Evolutionary conservation across 768 basidiomycete genomes (phyloP), one percentile per base, ranked within the genome.

Genomic region (Cystofilobasidium bisporidii): DNA sequence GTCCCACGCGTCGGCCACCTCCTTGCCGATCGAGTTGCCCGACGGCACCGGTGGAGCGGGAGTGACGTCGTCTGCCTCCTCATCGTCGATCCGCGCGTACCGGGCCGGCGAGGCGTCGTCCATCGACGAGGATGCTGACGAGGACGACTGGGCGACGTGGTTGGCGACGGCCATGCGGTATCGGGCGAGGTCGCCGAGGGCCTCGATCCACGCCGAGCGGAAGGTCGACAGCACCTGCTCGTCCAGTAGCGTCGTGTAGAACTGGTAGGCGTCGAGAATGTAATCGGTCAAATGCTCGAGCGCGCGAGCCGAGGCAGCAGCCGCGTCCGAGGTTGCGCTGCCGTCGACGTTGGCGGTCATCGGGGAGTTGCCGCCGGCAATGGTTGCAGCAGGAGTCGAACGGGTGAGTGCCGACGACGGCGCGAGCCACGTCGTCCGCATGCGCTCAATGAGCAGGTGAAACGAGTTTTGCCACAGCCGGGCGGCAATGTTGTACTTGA

Each of bases 141-240:
- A 59, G 48, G 67, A 15, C 22, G 38, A 56, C n/a, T 66, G 61
- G n/a, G 88, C 81, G 82, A 91, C 85, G 38, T 78, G 78, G 4
- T 85, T 86, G n/a, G 90, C 88, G n/a, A 97, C 89, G 1, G 87
- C 87, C 89, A 96, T 94, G 61, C 88, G 84, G 76, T 97, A 98
- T 41, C 93, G 82, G 0, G 96, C 91, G 36, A 99, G 82, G 77
- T 99, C 96, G 28, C 96, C 96, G 20, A 99, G 85, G 4, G 93
- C 91, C 76, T 99, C 96, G 61, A 98, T 83, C 96, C 96, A 99
- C 22, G 86, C 86, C 2, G 83, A 80, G 67, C 86, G 85, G 80
- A 91, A 96, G 10, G 79, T 76, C 1, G 76, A 78, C 55, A 98
- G 82, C 0, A 80, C 81, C 12, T 82, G 84, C 74, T 96, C 88